These are phyloP conservation scores for Saccharomycopsis sp. DNA, from an alignment of 805 yeast genomes.

Conservation along the genomic window DNA sequence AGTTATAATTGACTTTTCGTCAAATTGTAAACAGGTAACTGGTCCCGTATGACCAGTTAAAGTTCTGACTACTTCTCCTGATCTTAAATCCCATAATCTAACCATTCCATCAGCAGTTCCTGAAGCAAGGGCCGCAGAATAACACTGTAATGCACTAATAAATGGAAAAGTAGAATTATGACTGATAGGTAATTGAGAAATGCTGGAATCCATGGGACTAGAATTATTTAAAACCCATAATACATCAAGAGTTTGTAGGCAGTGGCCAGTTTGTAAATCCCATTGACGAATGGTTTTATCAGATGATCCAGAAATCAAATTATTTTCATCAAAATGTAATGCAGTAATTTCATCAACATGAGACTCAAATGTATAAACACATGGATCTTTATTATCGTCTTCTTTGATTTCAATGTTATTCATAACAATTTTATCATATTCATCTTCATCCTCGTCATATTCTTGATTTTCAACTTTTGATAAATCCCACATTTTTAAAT, in stretches of 20 bases:
- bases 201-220: constrained; percentile 8
- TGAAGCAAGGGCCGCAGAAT: constrained; percentile 67
- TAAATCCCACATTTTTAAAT: constrained; percentile 51
- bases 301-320: constrained; percentile 58
- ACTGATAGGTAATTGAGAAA: background rate
- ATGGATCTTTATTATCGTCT: constrained; percentile 23
- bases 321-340: constrained; percentile 39
- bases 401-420: constrained; percentile 10
- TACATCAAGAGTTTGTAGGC: constrained; percentile 62
- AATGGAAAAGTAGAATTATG: constrained; percentile 26
- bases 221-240: constrained; percentile 37
- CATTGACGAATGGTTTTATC: constrained; percentile 69
- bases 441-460: constrained; percentile 19
- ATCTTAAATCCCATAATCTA: constrained; percentile 65
- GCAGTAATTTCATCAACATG: constrained; percentile 63
- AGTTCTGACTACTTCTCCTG: constrained; percentile 54
- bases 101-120: constrained; percentile 72
- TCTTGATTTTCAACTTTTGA: constrained; percentile 20
- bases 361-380: constrained; percentile 44
- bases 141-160: constrained; percentile 60
- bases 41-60: constrained; percentile 62
- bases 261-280: constrained; percentile 58
- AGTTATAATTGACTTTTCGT: constrained; percentile 50
- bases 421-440: constrained; percentile 13
- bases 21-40: constrained; percentile 58